Percentiles rank a stretch among this genome's conserved stretches.
These are phyloP conservation scores for Gossypium davidsonii DNA, from an alignment of 441 rosid genomes.

Conservation along the genomic window DNA sequence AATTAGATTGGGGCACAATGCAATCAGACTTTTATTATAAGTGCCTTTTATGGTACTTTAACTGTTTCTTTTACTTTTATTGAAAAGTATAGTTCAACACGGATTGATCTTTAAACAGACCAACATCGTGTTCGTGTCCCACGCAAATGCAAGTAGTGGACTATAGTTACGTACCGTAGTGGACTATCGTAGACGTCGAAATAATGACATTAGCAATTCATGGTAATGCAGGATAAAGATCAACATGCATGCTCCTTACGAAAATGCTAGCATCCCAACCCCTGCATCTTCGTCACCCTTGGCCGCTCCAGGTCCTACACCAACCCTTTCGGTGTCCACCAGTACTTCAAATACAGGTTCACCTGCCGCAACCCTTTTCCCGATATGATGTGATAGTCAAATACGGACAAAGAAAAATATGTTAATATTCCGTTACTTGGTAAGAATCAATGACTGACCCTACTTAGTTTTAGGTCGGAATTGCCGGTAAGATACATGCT, in stretches of 20 bases:
- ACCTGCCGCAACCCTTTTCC: constrained; percentile 9
- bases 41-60: too few species aligned
- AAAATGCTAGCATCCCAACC: constrained; percentile 39
- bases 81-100: not conserved
- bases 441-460: not conserved
- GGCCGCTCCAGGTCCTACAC: constrained; percentile 29
- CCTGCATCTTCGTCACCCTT: constrained; percentile 24
- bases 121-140: not conserved
- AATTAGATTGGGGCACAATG: too few species aligned
- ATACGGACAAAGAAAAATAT: constrained; percentile 3
- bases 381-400: not conserved
- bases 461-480: not conserved
- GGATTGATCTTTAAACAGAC: not conserved
- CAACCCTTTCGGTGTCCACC: constrained; percentile 24
- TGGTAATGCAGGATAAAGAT: constrained; percentile 60
- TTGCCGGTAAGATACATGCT: not conserved
- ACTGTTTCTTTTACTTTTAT: not conserved
- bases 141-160: not conserved
- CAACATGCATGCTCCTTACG: constrained; percentile 72
- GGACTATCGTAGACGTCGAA: not conserved
- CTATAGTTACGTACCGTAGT: not conserved
- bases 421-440: not conserved
- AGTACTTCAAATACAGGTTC: constrained; percentile 24
- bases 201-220: not conserved
- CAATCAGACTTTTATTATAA: too few species aligned